Evolutionary conservation across 176 grass and related monocot genomes (phyloP), one percentile per base, ranked within the genome.

Genomic region (Phoenix roebelenii): DNA sequence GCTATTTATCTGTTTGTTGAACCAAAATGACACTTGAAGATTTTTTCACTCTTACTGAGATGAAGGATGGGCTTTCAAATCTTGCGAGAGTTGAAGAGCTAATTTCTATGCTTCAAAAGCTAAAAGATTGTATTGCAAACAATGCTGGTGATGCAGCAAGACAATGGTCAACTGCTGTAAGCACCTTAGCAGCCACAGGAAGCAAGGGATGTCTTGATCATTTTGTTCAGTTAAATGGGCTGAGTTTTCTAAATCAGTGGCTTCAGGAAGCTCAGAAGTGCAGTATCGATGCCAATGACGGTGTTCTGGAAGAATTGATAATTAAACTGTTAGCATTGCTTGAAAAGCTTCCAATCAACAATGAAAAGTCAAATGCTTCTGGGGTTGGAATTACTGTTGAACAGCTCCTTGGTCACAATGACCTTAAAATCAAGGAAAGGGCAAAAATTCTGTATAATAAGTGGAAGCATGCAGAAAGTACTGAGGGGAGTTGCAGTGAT

Each of bases 41-140:
- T 70, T 85, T 85, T 60, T 85, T 90, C 69, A 85, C 87, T 44
- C 75, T 76, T n/a, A 76, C 76, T 52, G 87, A 90, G 69, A 90
- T 90, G 72, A 83, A 58, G 59, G 82, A 85, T 73, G 87, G 87
- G 28, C 69, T 90, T 29, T 85, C 87, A 19, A 80, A 71, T 26
- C 18, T 67, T 30, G 32, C 76, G 35, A 79, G 82, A 59, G 78
- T 83, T 20, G 32, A 23, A 23, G 82, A 90, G 32, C 53, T 90
- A 23, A 12, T 90, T 10, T 83, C 69, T 24, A 72, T 76, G 69
- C 82, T 90, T 25, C 68, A 77, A 16, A 82, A 80, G 26, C 72
- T 83, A n/a, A 77, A 76, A 51, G 51, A 55, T 5, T 26, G 24
- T 48, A 64, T 22, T 59, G 29, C 23, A 18, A 60, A 67, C 58